Evolutionary conservation across 2,329 filamentous ascomycete species (phyloP), one percentile per base, ranked within the genome.

Genomic region (Trichophyton mentagrophytes): DNA sequence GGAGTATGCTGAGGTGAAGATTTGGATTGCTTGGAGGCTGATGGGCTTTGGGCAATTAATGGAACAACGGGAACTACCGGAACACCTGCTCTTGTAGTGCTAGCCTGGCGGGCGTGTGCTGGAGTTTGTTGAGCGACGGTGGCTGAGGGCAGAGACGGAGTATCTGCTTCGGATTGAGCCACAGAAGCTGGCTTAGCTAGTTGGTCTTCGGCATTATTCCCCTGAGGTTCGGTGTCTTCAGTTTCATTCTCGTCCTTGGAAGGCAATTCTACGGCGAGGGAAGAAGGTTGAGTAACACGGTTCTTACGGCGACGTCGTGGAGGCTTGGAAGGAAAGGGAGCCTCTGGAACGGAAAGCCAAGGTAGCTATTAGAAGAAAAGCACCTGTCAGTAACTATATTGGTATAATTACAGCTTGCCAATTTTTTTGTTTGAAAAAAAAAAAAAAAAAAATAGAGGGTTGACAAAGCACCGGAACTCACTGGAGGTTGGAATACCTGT

Each of bases 261-360:
- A 33, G 82, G 82, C 57, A 85, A 74, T 58, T 82, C 78, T n/a
- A 78, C 72, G 1, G 70, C 67, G 40, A 68, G 64, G 17, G 66
- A 65, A 8, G 70, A 70, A 27, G 70, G 67, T 60, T 73, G 69
- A 17, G 77, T 67, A 11, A 66, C 64, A 57, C 70, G 72, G 44
- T 66, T 65, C 64, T 69, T 74, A 59, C 80, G 76, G 65, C 78
- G 76, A 66, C 76, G 74, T 59, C 74, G 73, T 13, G 77, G 74
- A 57, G 76, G 75, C 67, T 78, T 76, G 15, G 78, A 70, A 2
- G 83, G 82, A 66, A 85, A 85, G 1, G 77, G 72, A 36, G 72
- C 72, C 20, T 80, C 78, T 15, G 80, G 77, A 30, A 80, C 77
- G 11, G 82, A 85, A 38, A 82, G 76, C 83, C 83, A 85, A 9